These are phyloP conservation scores for Hypoxylon sp. DNA, from an alignment of 2,329 filamentous ascomycete species.

Conservation along the genomic window DNA sequence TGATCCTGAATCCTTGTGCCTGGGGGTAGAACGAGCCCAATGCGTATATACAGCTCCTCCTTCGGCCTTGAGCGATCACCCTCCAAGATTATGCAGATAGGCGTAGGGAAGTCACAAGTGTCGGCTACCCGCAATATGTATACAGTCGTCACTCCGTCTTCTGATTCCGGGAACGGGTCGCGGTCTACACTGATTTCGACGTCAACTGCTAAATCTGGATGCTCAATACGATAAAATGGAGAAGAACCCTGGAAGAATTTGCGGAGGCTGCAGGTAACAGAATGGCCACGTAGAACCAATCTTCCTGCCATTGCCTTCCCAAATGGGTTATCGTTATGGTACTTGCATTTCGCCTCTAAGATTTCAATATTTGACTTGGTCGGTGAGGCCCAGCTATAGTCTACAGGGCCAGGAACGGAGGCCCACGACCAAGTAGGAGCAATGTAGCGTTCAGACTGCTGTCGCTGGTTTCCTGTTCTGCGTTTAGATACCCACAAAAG, in stretches of 20 bases:
- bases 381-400: not conserved
- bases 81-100: conserved; percentile 8
- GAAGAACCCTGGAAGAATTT: not conserved
- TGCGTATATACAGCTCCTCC: not conserved
- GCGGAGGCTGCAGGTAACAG: conserved; percentile 2
- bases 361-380: conserved; percentile 9
- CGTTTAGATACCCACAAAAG: conserved; percentile 19
- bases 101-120: conserved; percentile 13
- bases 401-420: conserved; percentile 14
- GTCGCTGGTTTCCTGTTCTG: not conserved
- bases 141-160: not conserved
- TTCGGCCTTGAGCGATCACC: not conserved
- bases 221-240: conserved; percentile 11
- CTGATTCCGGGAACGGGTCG: not conserved
- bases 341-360: conserved; percentile 11
- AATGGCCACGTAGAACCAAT: conserved; percentile 1
- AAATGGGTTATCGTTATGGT: conserved; percentile 20
- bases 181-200: conserved; percentile 8
- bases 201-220: conserved; percentile 5
- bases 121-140: conserved; percentile 15
- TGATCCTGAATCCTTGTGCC: conserved; percentile 10
- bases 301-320: conserved; percentile 2
- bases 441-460: not conserved
- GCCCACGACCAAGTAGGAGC: conserved; percentile 39
- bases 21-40: conserved; percentile 9